Evolutionary conservation across 768 basidiomycete genomes (phyloP), one percentile per base, ranked within the genome.

Genomic region (Ephemerocybe angulata): DNA sequence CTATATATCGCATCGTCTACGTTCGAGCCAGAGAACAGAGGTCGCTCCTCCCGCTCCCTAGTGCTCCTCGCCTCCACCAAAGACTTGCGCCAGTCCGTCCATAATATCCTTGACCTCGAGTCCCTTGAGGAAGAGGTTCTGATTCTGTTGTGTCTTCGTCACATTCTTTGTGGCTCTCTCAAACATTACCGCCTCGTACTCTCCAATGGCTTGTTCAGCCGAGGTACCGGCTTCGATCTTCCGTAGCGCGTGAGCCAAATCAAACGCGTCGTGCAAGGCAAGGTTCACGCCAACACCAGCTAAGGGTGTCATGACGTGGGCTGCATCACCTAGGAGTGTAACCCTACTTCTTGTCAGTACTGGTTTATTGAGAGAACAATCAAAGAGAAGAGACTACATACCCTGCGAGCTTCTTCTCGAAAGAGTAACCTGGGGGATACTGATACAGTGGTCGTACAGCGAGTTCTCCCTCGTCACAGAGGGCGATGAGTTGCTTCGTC

Each of bases 241-340:
- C 24, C 29, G 40, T 31, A 57, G 54, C 7, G 59, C 56, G 29
- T 25, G 31, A 2, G 60, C 53, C 8, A 65, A 54, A 28, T 65
- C 63, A 40, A 63, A 53, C 1, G 64, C 60, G 51, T 62, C 64
- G 22, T 54, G 49, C 59, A 67, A 59, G 4, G 58, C 63, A 13
- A 63, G 57, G 41, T 66, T 66, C 13, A 65, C 63, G 7, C 66
- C 66, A 25, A 61, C 63, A 10, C 66, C 66, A 1, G 62, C 62
- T 44, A 64, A 64, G 19, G 64, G 66, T 8, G 63, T 63, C 61
- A 67, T 65, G 28, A 67, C 58, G 57, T 67, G 66, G 1, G 66
- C 66, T 15, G 66, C 64, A 56, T 67, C 64, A 2, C 64, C 66
- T 2, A 65, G 42, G 13, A 65, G 31, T 4, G 64, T 64, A 37